Percentiles rank a stretch among this genome's conserved stretches.
phyloP scores from a whole-genome alignment of 2,329 filamentous ascomycete species.

The Calonectria ilicicola region DNA sequence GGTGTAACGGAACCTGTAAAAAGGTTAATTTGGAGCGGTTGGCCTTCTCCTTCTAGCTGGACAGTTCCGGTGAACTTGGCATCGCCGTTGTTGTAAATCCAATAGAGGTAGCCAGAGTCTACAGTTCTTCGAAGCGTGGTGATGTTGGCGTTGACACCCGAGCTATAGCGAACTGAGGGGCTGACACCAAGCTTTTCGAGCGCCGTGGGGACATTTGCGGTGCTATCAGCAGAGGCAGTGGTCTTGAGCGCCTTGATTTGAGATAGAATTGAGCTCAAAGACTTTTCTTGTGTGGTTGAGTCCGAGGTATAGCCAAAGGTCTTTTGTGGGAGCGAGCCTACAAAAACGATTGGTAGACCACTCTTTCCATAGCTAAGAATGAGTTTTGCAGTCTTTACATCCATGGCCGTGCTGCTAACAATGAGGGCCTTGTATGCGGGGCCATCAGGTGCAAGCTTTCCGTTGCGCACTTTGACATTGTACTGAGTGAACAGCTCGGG shows the following conservation, averaged over 20 bases:
- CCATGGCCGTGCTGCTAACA: not conserved
- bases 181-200: not conserved
- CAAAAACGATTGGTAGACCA: not conserved
- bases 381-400: not conserved
- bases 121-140: not conserved
- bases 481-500: not conserved
- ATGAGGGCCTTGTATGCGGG: not conserved
- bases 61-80: not conserved
- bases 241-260: not conserved
- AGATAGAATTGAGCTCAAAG: not conserved
- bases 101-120: not conserved
- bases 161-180: not conserved
- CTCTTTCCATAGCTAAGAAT: not conserved
- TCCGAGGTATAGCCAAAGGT: not conserved
- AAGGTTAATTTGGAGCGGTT: not conserved
- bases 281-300: not conserved
- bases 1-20: not conserved
- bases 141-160: not conserved
- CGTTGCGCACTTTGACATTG: not conserved
- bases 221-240: not conserved
- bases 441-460: not conserved
- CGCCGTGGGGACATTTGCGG: not conserved
- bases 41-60: not conserved
- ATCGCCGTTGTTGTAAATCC: not conserved
- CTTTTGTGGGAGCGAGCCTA: not conserved